Conservation (phyloP, 306 rosid genomes). For the Vicia sativa region DNA sequence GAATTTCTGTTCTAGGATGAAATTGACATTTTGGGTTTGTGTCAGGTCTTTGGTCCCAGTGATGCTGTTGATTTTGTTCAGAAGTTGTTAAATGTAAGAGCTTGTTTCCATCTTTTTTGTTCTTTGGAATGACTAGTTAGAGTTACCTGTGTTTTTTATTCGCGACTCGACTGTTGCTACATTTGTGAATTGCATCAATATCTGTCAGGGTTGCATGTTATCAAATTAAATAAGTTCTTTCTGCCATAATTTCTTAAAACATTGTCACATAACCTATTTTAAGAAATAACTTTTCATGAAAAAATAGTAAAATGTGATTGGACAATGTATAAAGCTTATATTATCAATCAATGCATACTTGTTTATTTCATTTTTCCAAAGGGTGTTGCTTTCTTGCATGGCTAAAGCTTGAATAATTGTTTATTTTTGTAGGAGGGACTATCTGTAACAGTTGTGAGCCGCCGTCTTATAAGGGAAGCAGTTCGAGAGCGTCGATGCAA, state of each 20-base stretch:
- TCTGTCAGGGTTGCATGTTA: too few species aligned
- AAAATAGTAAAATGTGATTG: too few species aligned
- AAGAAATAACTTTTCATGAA: too few species aligned
- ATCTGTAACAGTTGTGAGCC: constrained; percentile 63
- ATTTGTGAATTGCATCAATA: too few species aligned
- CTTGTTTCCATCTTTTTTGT: constrained; percentile 24
- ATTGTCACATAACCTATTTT: too few species aligned
- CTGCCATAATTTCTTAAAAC: too few species aligned
- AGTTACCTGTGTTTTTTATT: too few species aligned
- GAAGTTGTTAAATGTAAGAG: constrained; percentile 67
- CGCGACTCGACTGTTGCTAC: too few species aligned
- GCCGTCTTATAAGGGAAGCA: constrained; percentile 80
- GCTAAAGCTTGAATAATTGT: constrained; percentile 25
- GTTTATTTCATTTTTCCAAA: not conserved
- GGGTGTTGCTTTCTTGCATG: constrained; percentile 8
- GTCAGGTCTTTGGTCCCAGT: constrained; percentile 92
- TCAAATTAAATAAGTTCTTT: too few species aligned
- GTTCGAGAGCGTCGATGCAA: constrained; percentile 83
- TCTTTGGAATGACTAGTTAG: not conserved
- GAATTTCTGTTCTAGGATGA: constrained; percentile 26
- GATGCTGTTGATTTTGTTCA: constrained; percentile 91
- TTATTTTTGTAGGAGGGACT: constrained; percentile 66
- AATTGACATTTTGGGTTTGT: constrained; percentile 27
- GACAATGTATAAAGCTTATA: too few species aligned
- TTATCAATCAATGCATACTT: too few species aligned